Percentiles rank a stretch among this genome's conserved stretches.
These are phyloP conservation scores for Cyphellophora attinorum DNA, from an alignment of 2,329 filamentous ascomycete species.

Conservation along the genomic window DNA sequence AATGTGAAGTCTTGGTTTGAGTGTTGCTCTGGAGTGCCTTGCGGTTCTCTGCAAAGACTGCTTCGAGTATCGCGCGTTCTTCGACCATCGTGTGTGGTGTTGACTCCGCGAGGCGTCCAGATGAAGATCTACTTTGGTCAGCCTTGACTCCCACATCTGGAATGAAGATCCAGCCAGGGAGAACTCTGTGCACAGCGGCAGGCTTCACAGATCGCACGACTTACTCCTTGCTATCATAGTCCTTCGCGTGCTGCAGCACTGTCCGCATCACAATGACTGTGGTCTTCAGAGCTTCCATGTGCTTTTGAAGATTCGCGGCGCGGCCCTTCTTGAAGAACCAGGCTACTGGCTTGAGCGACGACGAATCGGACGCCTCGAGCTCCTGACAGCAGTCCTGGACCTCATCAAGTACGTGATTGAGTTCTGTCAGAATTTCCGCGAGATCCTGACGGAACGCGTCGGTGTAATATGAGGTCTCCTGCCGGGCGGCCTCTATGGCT, in stretches of 20 bases:
- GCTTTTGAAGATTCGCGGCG: slow-evolving; percentile 16
- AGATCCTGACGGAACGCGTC: slow-evolving; percentile 17
- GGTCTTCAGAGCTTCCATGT: slow-evolving; percentile 17
- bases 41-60: slow-evolving; percentile 15
- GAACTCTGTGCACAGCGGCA: no score
- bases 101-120: slow-evolving; percentile 12
- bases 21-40: slow-evolving; percentile 14
- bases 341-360: slow-evolving; percentile 7
- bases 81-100: slow-evolving; percentile 15
- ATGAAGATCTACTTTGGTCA: no score
- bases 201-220: background rate
- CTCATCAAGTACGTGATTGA: slow-evolving; percentile 17
- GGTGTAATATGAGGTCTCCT: slow-evolving; percentile 16
- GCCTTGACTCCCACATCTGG: no score
- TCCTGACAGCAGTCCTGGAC: slow-evolving; percentile 15
- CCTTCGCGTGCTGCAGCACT: slow-evolving; percentile 18
- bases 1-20: slow-evolving; percentile 6
- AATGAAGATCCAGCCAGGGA: no score
- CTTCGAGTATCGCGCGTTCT: slow-evolving; percentile 17
- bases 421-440: slow-evolving; percentile 12
- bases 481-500: slow-evolving; percentile 11
- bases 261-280: slow-evolving; percentile 19
- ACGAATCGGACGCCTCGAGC: slow-evolving; percentile 14
- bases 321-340: slow-evolving; percentile 17
- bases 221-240: slow-evolving; percentile 17